Evolutionary conservation across 305 asterid genomes (phyloP).

Genomic region (Fraxinus ornus): DNA sequence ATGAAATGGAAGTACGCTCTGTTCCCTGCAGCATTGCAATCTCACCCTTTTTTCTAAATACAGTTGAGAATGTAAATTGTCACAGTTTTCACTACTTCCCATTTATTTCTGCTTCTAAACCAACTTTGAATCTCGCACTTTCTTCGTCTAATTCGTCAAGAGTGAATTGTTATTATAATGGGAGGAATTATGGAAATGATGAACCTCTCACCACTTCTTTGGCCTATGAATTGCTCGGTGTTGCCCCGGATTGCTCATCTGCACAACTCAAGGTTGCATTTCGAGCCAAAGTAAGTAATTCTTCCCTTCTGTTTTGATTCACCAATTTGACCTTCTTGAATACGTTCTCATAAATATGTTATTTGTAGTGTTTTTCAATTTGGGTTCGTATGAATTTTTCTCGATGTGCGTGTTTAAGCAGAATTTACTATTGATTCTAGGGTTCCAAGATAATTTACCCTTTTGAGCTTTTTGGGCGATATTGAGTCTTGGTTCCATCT

Average conservation of each 20-base stretch:
- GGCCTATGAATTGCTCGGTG: slow-evolving; percentile 68
- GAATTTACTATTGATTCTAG: not conserved
- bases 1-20: not conserved
- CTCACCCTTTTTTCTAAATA: slow-evolving; percentile 20
- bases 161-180: slow-evolving; percentile 34
- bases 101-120: slow-evolving; percentile 19
- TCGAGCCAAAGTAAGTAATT: slow-evolving; percentile 57
- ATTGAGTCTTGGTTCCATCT: not conserved
- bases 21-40: not conserved
- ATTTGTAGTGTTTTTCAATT: not conserved
- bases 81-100: slow-evolving; percentile 23
- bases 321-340: not conserved
- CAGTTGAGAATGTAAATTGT: slow-evolving; percentile 10
- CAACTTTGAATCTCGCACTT: slow-evolving; percentile 18
- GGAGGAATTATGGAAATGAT: slow-evolving; percentile 28
- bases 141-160: slow-evolving; percentile 27
- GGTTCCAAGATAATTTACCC: not conserved
- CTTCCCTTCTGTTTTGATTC: not conserved
- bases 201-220: slow-evolving; percentile 43
- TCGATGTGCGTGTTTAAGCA: not conserved
- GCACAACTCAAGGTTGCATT: slow-evolving; percentile 78
- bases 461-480: not conserved
- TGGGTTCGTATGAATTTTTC: not conserved
- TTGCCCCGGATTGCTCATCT: slow-evolving; percentile 53
- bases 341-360: not conserved